Percentiles rank a stretch among this genome's conserved stretches.
Conservation (phyloP, 2,329 filamentous ascomycete species). For the Colletotrichum endophyticum region DNA sequence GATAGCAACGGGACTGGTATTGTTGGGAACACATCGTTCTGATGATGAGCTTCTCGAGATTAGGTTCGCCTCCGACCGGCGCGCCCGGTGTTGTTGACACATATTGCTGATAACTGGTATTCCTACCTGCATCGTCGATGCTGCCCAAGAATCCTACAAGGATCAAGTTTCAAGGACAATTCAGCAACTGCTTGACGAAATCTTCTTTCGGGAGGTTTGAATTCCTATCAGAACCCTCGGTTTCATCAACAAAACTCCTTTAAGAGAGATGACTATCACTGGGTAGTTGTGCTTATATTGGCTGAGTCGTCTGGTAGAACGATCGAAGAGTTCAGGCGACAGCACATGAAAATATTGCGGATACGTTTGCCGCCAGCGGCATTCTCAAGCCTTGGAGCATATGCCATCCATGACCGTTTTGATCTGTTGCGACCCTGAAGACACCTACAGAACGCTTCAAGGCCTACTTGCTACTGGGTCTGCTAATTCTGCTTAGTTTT, state of each 20-base stretch:
- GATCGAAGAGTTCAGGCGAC: not conserved
- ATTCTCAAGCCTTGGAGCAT: not conserved
- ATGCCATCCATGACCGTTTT: not conserved
- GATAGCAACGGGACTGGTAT: not conserved
- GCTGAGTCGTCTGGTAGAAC: too few species aligned
- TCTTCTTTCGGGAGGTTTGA: not conserved
- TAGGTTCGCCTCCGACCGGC: not conserved
- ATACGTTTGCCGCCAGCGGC: not conserved
- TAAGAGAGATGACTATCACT: not conserved
- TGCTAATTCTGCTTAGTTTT: not conserved
- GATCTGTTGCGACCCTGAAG: not conserved
- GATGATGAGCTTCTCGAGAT: not conserved
- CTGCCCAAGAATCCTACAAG: not conserved
- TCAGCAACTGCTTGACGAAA: not conserved
- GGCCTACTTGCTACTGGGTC: not conserved
- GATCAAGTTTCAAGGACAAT: not conserved
- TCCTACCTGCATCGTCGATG: not conserved
- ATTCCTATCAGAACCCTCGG: fast-evolving
- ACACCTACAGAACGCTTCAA: not conserved
- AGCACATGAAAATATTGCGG: not conserved
- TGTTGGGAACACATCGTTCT: not conserved
- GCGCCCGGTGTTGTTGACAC: not conserved
- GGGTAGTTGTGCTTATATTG: fast-evolving
- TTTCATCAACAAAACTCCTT: not conserved
- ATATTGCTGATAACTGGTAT: fast-evolving